Evolutionary conservation across 1,139 yeast genomes (phyloP).

Genomic region (Barnettozyma hawaiiensis): DNA sequence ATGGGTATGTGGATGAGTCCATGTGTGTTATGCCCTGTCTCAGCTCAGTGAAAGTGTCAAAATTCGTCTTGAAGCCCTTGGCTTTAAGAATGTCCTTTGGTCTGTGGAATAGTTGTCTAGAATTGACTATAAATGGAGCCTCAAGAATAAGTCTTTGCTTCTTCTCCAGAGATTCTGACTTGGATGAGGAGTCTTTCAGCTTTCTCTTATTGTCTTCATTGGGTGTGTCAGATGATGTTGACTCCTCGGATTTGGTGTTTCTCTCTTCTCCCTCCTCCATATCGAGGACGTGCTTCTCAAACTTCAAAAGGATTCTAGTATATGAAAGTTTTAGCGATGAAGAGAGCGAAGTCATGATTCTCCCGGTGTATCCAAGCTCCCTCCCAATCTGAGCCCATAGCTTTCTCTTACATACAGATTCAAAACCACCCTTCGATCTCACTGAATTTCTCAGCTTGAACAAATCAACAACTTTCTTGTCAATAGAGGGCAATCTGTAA

Average conservation of each 20-base stretch:
- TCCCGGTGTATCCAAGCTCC: slow-evolving; percentile 69
- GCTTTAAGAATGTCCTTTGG: slow-evolving; percentile 39
- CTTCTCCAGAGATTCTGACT: not conserved
- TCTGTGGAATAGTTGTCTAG: slow-evolving; percentile 41
- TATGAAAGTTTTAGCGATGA: slow-evolving; percentile 61
- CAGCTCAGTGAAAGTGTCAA: slow-evolving; percentile 32
- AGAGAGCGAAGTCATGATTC: slow-evolving; percentile 64
- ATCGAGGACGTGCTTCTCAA: not conserved
- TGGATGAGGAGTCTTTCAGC: slow-evolving; percentile 4
- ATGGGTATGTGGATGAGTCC: slow-evolving; percentile 29
- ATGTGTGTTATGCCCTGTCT: slow-evolving; percentile 29
- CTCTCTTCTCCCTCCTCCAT: slow-evolving; percentile 2
- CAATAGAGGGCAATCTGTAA: slow-evolving; percentile 46
- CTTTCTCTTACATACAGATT: slow-evolving; percentile 47
- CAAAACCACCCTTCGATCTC: slow-evolving; percentile 51
- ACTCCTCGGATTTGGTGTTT: not conserved
- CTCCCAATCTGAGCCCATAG: slow-evolving; percentile 67
- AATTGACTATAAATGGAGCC: slow-evolving; percentile 39
- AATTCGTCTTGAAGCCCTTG: slow-evolving; percentile 46
- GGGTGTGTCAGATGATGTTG: slow-evolving; percentile 5
- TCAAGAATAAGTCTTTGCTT: slow-evolving; percentile 12
- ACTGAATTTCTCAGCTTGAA: slow-evolving; percentile 48
- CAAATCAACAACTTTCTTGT: slow-evolving; percentile 51
- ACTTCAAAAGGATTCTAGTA: slow-evolving; percentile 27
- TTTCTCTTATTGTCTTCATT: slow-evolving; percentile 21